Evolutionary conservation across 2,329 filamentous ascomycete species (phyloP), one percentile per base, ranked within the genome.

Genomic region (Sarocladium oryzae): DNA sequence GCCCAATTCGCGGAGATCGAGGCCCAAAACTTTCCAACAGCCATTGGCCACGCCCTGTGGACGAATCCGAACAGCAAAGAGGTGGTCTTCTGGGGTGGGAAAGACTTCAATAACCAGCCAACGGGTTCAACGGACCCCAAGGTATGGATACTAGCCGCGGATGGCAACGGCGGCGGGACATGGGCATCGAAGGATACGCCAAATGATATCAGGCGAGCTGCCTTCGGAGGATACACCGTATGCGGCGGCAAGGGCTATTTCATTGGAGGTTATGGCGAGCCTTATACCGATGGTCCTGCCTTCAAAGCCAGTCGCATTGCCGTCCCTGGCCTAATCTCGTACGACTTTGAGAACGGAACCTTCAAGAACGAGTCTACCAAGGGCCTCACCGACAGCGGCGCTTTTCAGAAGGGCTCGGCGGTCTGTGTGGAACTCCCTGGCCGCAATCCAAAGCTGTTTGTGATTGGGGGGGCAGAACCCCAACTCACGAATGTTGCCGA

Each of bases 371-470:
- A 49, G 18, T 36, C 46, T 3, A 49, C 46, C 13, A 21, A 49
- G 46, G 46, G 46, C 46, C 23, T 49, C 18, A 49, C 46, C n/a
- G 32, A 37, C 7, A 36, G 18, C 28, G 46, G 46, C 2, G 33
- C 30, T 37, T 49, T 49, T 32, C 46, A 49, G 33, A 49, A 49
- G 23, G 46, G 46, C 16, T 36, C 46, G 30, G 46, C 46, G 7
- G 33, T 49, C 32, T 49, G 46, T 21, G 46, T 49, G 15, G 33
- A 36, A 18, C 20, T 49, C 3, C 30, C 30, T 18, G 32, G 32
- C 4, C 30, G 23, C 18, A 16, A 36, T 2, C 46, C 46, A 5
- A 49, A 49, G 46, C 20, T 49, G 4, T 49, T 49, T 18, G 46
- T 49, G 6, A n/a, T 49, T 15, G 46, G 32, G 16, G 46, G 46